Evolutionary conservation across 2,329 filamentous ascomycete species (phyloP), one percentile per base, ranked within the genome.

Genomic region (Rachicladosporium sp.): DNA sequence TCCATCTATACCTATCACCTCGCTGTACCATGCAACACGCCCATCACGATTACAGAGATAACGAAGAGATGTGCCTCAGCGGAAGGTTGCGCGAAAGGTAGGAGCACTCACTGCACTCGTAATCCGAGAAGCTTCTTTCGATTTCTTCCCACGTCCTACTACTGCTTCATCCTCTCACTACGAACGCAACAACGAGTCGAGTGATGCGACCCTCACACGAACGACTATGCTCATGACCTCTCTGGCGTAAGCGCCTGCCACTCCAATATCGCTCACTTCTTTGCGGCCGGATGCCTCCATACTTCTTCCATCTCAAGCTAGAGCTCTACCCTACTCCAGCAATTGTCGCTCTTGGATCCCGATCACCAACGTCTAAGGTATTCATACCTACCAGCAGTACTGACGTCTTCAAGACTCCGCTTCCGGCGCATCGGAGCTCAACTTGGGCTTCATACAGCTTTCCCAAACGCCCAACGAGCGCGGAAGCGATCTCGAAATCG

Each of bases 251-350:
- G 3, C 23, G 23, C 23, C 23, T 27, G 23, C 23, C 23, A 27
- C 23, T 27, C 8, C 23, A 6, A 27, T 4, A 27, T 27, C 38
- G 40, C 34, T 10, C 30, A 37, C 29, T 10, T 15, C 23, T 33
- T 23, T 10, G 13, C 19, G 19, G 31, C 36, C 39, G 36, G 31
- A 42, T 42, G 40, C 40, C 40, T 38, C 68, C 71, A 37, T 78
- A 76, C 57, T 78, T 78, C 57, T 80, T 76, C 52, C 74, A 80
- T 51, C 56, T 80, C 43, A 66, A 65, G 47, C 66, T 80, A 50
- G 75, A 80, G 67, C 60, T 80, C 11, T 68, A 74, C 50, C 56
- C 66, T 46, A 61, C 55, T 10, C 52, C 55, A 21, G 46, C 48
- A 23, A 44, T 42, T n/a, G 36, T 36, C 3, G 29, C 9, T 6